These are phyloP conservation scores for Gossypium mustelinum DNA, from an alignment of 345 rosid genomes.

Conservation along the genomic window DNA sequence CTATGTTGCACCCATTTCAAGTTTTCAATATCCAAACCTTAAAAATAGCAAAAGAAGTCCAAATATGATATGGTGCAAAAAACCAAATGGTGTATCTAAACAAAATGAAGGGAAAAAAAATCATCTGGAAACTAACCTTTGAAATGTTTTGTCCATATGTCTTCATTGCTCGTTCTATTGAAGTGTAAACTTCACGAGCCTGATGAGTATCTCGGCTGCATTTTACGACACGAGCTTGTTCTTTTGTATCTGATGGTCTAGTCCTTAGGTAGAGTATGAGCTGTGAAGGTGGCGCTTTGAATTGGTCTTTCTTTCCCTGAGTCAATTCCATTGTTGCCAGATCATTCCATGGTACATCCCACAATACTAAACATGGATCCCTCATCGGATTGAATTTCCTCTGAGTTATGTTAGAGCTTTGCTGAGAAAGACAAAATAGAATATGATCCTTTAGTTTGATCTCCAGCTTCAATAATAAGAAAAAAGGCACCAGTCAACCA, in stretches of 20 bases:
- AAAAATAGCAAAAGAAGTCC: not conserved
- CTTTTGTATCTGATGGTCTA: slow-evolving; percentile 55
- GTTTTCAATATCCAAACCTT: not conserved
- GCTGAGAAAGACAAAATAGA: slow-evolving; percentile 42
- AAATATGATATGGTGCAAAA: not conserved
- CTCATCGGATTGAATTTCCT: slow-evolving; percentile 84
- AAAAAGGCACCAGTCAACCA: not conserved
- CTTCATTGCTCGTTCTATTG: slow-evolving; percentile 64
- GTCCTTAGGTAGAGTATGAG: slow-evolving; percentile 54
- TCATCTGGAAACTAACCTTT: slow-evolving; percentile 41
- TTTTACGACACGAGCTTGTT: slow-evolving; percentile 68
- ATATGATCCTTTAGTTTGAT: not conserved
- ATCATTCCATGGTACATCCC: slow-evolving; percentile 87
- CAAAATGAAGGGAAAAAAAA: not conserved
- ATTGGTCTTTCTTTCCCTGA: slow-evolving; percentile 77
- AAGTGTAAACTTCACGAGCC: slow-evolving; percentile 61
- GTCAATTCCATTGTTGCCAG: slow-evolving; percentile 77
- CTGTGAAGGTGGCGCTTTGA: slow-evolving; percentile 64
- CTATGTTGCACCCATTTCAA: not conserved
- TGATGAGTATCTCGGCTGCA: slow-evolving; percentile 69
- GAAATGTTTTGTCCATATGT: slow-evolving; percentile 50
- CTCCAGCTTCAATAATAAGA: not conserved
- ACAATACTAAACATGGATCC: slow-evolving; percentile 87
- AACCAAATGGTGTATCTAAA: not conserved
- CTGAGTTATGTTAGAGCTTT: slow-evolving; percentile 79